Conservation (phyloP, 441 rosid species). For the Manihot esculenta region DNA sequence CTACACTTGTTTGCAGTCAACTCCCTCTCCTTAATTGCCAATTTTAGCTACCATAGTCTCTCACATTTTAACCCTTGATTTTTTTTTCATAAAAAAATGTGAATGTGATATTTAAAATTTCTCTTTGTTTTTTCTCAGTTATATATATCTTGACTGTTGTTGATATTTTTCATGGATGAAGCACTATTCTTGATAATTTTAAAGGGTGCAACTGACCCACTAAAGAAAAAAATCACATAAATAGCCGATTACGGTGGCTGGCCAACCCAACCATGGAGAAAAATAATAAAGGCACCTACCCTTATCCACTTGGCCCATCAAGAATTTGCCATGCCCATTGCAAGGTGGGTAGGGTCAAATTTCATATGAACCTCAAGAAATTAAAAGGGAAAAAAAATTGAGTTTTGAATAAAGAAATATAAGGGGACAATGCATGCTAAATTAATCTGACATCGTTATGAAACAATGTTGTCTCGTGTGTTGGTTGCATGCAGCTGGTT, state of each 20-base stretch:
- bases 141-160: not conserved
- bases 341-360: conserved; percentile 21
- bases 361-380: not conserved
- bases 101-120: too few relatives aligned
- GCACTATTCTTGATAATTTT: conserved; percentile 15
- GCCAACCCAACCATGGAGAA: not conserved
- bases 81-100: too few relatives aligned
- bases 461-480: conserved; percentile 24
- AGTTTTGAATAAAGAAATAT: too few relatives aligned
- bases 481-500: not conserved
- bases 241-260: conserved; percentile 6
- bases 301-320: conserved; percentile 13
- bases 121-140: too few relatives aligned
- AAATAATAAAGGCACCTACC: not conserved
- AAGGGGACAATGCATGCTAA: conserved; percentile 1
- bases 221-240: not conserved
- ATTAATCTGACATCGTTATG: conserved; percentile 11
- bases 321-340: not conserved
- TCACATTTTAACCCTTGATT: too few relatives aligned
- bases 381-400: too few relatives aligned
- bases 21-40: not conserved
- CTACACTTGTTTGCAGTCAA: not conserved
- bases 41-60: too few relatives aligned
- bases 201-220: conserved; percentile 2
- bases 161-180: conserved; percentile 15